These are phyloP conservation scores for Nannochloris sp. DNA, from an alignment of 139 green algal genomes.

Conservation along the genomic window DNA sequence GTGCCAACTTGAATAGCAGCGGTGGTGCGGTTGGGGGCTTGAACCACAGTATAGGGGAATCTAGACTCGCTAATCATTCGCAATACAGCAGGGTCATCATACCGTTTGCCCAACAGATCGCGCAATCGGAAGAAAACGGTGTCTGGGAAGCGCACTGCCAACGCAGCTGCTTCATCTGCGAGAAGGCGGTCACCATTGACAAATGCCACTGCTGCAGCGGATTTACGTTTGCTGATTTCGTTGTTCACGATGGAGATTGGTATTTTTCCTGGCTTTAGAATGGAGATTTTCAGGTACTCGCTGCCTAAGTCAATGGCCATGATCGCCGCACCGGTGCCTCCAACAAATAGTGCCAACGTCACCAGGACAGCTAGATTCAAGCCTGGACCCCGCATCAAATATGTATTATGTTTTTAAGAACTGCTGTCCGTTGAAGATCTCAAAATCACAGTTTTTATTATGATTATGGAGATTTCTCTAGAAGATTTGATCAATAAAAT, in stretches of 20 bases:
- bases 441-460: too few relatives aligned
- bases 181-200: slow-evolving; percentile 77
- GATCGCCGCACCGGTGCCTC: slow-evolving; percentile 23
- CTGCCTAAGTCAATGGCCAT: slow-evolving; percentile 88
- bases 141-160: slow-evolving; percentile 69
- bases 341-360: too few relatives aligned
- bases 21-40: slow-evolving; percentile 38
- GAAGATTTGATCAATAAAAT: too few relatives aligned
- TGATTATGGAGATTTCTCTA: too few relatives aligned
- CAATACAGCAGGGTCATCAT: slow-evolving; percentile 33
- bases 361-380: too few relatives aligned
- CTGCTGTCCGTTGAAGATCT: too few relatives aligned
- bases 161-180: slow-evolving; percentile 82
- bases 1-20: slow-evolving; percentile 35
- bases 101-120: slow-evolving; percentile 76
- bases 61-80: slow-evolving; percentile 33
- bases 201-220: slow-evolving; percentile 78
- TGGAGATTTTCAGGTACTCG: slow-evolving; percentile 87
- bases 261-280: slow-evolving; percentile 77
- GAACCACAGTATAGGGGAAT: slow-evolving; percentile 66
- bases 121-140: slow-evolving; percentile 53
- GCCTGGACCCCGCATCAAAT: too few relatives aligned
- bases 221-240: slow-evolving; percentile 92
- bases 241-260: slow-evolving; percentile 89
- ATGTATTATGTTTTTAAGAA: too few relatives aligned